A percentile compares a stretch with the other conserved stretches of the same genome.
Conservation (phyloP, 768 basidiomycete genomes). For the Kwoniella newhampshirensis region DNA sequence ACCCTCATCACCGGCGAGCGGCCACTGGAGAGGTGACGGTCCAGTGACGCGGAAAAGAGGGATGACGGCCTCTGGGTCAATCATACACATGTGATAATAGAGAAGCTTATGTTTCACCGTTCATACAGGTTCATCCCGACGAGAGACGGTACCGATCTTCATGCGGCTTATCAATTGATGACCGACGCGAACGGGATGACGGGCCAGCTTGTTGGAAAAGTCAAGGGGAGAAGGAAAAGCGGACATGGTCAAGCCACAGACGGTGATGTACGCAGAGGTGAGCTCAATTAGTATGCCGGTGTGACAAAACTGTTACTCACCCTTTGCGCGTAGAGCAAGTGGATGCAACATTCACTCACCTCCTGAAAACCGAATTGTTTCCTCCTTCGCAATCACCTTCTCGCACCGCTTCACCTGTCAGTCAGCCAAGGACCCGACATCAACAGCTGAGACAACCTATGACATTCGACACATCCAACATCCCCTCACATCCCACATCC, state of each 20-base stretch:
- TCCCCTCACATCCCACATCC: slow-evolving; percentile 70
- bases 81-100: not conserved
- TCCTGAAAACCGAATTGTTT: slow-evolving; percentile 57
- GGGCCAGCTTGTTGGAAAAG: slow-evolving; percentile 60
- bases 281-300: not conserved
- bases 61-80: not conserved
- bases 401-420: slow-evolving; percentile 23
- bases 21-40: not conserved
- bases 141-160: slow-evolving; percentile 63
- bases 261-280: slow-evolving; percentile 26
- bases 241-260: slow-evolving; percentile 70
- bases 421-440: slow-evolving; percentile 34
- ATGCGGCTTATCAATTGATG: slow-evolving; percentile 65
- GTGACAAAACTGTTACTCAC: not conserved
- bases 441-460: slow-evolving; percentile 42
- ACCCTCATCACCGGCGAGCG: too few species aligned
- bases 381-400: slow-evolving; percentile 36
- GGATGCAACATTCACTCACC: slow-evolving; percentile 55
- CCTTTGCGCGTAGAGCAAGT: slow-evolving; percentile 54
- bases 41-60: not conserved
- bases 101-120: not conserved
- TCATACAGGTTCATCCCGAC: slow-evolving; percentile 63
- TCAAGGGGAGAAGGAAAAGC: slow-evolving; percentile 63
- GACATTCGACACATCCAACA: slow-evolving; percentile 69
- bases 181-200: slow-evolving; percentile 54